phyloP scores from a whole-genome alignment of 1,139 yeast species.

The Williopsis jadinii region DNA sequence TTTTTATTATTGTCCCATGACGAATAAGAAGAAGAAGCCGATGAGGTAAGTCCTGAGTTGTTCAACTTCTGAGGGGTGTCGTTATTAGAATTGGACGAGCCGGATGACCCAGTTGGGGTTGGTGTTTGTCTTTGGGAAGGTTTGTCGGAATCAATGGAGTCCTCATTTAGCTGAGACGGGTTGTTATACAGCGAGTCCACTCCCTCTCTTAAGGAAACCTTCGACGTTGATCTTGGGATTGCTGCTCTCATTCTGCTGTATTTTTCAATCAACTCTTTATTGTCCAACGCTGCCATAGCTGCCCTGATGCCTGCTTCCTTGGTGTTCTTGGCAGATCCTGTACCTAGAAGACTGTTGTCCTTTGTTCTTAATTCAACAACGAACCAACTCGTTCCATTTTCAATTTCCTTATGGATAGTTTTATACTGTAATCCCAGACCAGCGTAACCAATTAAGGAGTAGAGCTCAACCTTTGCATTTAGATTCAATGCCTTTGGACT shows the following conservation, averaged over 20 bases:
- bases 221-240: conserved; percentile 49
- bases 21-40: too few relatives aligned
- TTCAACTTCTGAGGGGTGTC: too few relatives aligned
- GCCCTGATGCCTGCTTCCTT: conserved; percentile 69
- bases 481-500: conserved; percentile 8
- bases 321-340: conserved; percentile 51
- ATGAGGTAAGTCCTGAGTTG: too few relatives aligned
- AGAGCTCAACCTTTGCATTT: conserved; percentile 57
- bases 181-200: too few relatives aligned
- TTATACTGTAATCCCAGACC: conserved; percentile 59
- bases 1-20: too few relatives aligned
- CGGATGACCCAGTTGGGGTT: too few relatives aligned
- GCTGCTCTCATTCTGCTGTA: conserved; percentile 53
- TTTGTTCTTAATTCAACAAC: conserved; percentile 64
- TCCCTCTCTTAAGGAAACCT: background rate
- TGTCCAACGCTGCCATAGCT: conserved; percentile 62
- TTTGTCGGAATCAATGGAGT: too few relatives aligned
- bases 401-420: conserved; percentile 46
- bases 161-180: too few relatives aligned
- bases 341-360: conserved; percentile 55
- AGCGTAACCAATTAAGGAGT: conserved; percentile 75
- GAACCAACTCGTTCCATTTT: conserved; percentile 37
- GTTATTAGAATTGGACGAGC: too few relatives aligned
- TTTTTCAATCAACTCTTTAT: conserved; percentile 54
- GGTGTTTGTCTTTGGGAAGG: too few relatives aligned